These are phyloP conservation scores for Podila epicladia DNA, from an alignment of 192 early-diverging fungal genomes.

Conservation along the genomic window DNA sequence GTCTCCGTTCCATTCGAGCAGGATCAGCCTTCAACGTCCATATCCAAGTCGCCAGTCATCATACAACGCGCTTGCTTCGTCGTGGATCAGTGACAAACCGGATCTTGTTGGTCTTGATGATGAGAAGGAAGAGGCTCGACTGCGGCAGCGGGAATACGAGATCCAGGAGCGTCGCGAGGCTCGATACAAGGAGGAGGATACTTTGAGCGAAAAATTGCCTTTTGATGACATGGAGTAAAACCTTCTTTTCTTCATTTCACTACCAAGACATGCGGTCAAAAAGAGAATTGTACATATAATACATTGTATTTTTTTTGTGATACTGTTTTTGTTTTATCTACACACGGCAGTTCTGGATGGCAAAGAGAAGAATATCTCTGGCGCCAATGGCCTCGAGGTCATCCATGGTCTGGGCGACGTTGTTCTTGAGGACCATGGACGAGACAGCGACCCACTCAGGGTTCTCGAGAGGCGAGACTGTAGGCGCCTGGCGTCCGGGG, in stretches of 20 bases:
- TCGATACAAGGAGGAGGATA: not conserved
- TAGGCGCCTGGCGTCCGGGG: slow-evolving; percentile 94
- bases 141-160: slow-evolving; percentile 11
- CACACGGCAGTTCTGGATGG: slow-evolving; percentile 82
- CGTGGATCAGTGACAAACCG: not conserved
- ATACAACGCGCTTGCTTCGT: slow-evolving; percentile 2
- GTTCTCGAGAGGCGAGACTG: slow-evolving; percentile 87
- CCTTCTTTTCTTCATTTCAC: no score
- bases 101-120: slow-evolving; percentile 7
- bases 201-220: not conserved
- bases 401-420: slow-evolving; percentile 92
- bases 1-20: not conserved
- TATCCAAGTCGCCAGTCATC: slow-evolving; percentile 34
- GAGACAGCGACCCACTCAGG: slow-evolving; percentile 90
- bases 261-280: no score
- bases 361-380: slow-evolving; percentile 88
- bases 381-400: slow-evolving; percentile 86
- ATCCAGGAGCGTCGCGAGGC: not conserved
- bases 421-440: slow-evolving; percentile 86
- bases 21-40: slow-evolving; percentile 5
- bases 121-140: slow-evolving; percentile 27
- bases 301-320: slow-evolving; percentile 7
- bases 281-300: no score
- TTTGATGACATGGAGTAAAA: not conserved
- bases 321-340: slow-evolving; percentile 41